Evolutionary conservation across 2,329 filamentous ascomycete species (phyloP).

Genomic region (Fusarium chlamydosporum): DNA sequence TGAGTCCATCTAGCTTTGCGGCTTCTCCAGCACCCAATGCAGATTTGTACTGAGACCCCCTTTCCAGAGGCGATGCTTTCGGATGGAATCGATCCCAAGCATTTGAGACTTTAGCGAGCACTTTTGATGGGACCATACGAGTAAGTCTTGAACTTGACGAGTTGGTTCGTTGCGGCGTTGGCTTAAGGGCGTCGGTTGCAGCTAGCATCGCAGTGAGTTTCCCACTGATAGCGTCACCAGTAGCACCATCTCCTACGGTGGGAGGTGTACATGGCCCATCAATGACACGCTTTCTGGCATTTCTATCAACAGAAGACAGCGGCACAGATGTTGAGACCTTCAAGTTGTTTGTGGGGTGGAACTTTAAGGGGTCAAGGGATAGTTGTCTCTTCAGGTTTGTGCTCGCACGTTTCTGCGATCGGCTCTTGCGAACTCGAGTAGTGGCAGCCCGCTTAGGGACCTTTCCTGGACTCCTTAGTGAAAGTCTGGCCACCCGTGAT

Average conservation of each 20-base stretch:
- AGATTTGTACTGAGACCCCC: constrained; percentile 9
- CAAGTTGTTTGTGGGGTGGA: constrained; percentile 33
- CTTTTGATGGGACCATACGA: constrained; percentile 51
- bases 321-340: constrained; percentile 23
- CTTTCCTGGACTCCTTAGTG: constrained; percentile 11
- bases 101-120: constrained; percentile 55
- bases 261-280: neutral
- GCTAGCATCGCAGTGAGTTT: constrained; percentile 58
- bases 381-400: constrained; percentile 32
- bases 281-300: constrained; percentile 16
- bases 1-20: constrained; percentile 17
- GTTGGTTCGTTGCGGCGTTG: constrained; percentile 34
- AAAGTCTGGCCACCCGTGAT: constrained; percentile 31
- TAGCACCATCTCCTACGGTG: constrained; percentile 7
- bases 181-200: constrained; percentile 55
- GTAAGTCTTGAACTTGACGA: constrained; percentile 47
- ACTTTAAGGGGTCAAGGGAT: constrained; percentile 42
- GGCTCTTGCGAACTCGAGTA: constrained; percentile 24
- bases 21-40: constrained; percentile 2
- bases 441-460: constrained; percentile 35
- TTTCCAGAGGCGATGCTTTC: constrained; percentile 47
- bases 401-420: constrained; percentile 33
- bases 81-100: constrained; percentile 54
- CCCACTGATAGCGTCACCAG: constrained; percentile 51
- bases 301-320: constrained; percentile 33